Evolutionary conservation across 106 monocot genomes (phyloP), one percentile per base, ranked within the genome.

Genomic region (Platanthera guangdongensis): DNA sequence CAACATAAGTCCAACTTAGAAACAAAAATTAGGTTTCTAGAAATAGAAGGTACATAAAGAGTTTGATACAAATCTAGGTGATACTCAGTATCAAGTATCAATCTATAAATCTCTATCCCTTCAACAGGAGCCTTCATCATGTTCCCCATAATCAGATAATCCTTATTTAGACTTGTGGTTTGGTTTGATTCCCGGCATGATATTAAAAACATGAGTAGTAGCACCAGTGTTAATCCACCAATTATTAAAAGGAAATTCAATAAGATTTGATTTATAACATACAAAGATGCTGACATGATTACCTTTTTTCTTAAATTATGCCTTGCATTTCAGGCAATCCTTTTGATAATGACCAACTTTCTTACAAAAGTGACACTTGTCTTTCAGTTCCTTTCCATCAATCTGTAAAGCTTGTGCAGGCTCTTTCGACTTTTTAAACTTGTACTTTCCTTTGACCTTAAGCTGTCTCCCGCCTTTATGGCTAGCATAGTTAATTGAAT

Each of bases 241-340:
- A 55, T 8, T 79, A 72, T 79, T 79, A 57, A 47, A 19, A 55
- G 46, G 72, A 79, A 79, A 32, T 79, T 78, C 50, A 70, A 47
- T 15, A 13, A 79, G 28, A 57, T 55, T 57, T 32, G 2, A 79
- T 53, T 54, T 54, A 10, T 53, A 54, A 79, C 54, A 19, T 51
- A 3, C 51, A 8, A 51, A 51, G 11, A 11, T 11, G 6, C 11
- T 52, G 11, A 8, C 25, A 25, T 25, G 11, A 7, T 71, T 71
- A 71, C 51, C 54, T 71, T 79, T 79, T 52, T 79, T 79, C 72
- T 72, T 47, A 52, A 78, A 28, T 19, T 25, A 78, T 22, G 7
- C 9, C 10, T 71, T 70, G 8, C 4, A 7, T 52, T 78, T 79
- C 4, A 57, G 15, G 15, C 54, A 79, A 60, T 79, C 72, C 16